A percentile compares a stretch with the other conserved stretches of the same genome.
Conservation (phyloP, 2,329 filamentous ascomycete species). For the Curvularia sp. region DNA sequence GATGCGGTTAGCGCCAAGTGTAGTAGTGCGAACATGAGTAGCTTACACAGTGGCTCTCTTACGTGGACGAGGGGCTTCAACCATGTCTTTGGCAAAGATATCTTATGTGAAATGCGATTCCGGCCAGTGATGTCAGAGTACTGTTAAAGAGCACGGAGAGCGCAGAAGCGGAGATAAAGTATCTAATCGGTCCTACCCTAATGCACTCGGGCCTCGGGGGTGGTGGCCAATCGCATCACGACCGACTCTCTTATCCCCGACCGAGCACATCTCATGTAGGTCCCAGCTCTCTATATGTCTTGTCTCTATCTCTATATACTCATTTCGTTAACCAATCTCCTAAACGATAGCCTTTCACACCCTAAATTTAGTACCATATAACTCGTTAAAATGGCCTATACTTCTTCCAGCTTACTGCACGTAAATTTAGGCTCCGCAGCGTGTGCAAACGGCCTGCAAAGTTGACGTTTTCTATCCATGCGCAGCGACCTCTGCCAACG, state of each 20-base stretch:
- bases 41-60: conserved; percentile 56
- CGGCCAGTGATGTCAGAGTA: too few relatives aligned
- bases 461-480: too few relatives aligned
- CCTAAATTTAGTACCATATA: too few relatives aligned
- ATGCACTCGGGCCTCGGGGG: not conserved
- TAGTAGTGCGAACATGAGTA: not conserved
- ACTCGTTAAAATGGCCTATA: too few relatives aligned
- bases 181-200: not conserved
- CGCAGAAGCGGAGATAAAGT: conserved; percentile 8
- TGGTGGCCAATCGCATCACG: conserved; percentile 1
- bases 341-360: too few relatives aligned
- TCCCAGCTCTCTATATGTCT: too few relatives aligned
- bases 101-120: not conserved
- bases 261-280: conserved; percentile 20
- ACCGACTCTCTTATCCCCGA: conserved; percentile 14
- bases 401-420: too few relatives aligned
- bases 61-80: conserved; percentile 43
- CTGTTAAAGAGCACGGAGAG: not conserved
- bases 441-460: too few relatives aligned
- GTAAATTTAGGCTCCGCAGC: too few relatives aligned
- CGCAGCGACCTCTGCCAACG: too few relatives aligned
- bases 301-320: too few relatives aligned
- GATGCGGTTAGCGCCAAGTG: conserved; percentile 12
- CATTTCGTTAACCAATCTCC: too few relatives aligned
- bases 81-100: conserved; percentile 8